Base-by-base conservation (phyloP, 1,284 basidiomycete species). In the Rhodotorula sp. region DNA sequence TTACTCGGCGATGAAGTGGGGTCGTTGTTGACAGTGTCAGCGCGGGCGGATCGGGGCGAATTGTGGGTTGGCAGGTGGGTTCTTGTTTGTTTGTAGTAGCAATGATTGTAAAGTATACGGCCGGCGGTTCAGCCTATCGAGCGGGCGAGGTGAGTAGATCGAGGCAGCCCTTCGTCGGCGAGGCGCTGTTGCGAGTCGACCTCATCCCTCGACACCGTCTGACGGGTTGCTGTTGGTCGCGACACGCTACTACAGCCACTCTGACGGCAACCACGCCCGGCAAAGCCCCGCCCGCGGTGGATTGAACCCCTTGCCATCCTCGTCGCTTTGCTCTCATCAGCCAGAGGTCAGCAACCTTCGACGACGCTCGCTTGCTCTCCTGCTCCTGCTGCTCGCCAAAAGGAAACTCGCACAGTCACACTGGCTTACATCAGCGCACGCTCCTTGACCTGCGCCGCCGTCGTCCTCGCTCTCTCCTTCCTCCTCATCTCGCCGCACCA, bases 371-470 rank as follows among this genome's bases (percentile, higher is more conserved):
- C 54, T 22, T 19, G n/a, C 48, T 34, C 62, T 17, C 10, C 36
- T 11, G 19, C 30, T 53, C n/a, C 19, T 24, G 10, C 7, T 27
- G n/a, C n/a, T 52, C 20, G 54, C 15, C 29, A 30, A 51, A 19
- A 27, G 39, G 39, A 17, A 44, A 8, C 13, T 15, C 39, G 39
- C 39, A 44, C 32, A 30, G 29, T 13, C 48, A 64, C 48, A 34
- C 55, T 64, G 63, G 63, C 63, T 49, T 59, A 64, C 63, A 24
- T 53, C 36, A 52, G 15, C 34, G 39, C 39, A 44, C 63, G 29
- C 32, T n/a, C 51, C 36, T 44, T 58, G 39, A 2, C 17, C 51
- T 6, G 39, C 30, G n/a, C 49, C 24, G 30, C 30, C 3, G 39
- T 59, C 51, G 49, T 36, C 39, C 44, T 66, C n/a, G 53, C 64